These are phyloP conservation scores for Ophiosphaerella korrae DNA, from an alignment of 2,329 filamentous ascomycete genomes.

Conservation along the genomic window DNA sequence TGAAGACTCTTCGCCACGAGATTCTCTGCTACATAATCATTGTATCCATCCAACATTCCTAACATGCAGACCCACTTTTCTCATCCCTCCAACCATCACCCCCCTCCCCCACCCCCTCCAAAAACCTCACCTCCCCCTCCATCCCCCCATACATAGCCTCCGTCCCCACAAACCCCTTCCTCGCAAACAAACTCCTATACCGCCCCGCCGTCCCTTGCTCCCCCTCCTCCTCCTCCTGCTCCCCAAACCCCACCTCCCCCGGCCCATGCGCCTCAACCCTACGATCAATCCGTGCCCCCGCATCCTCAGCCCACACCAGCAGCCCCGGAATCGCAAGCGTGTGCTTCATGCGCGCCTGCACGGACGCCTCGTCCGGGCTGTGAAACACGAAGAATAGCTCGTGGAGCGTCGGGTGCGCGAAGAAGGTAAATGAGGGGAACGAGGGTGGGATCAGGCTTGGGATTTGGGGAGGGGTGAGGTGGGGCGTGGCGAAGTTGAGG, in stretches of 20 bases:
- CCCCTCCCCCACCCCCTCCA: constrained; percentile 2
- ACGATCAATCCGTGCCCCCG: constrained; percentile 25
- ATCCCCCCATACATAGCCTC: constrained; percentile 26
- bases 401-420: constrained; percentile 18
- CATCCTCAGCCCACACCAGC: constrained; percentile 31
- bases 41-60: too few relatives aligned
- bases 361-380: constrained; percentile 27
- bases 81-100: too few relatives aligned
- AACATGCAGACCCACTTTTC: too few relatives aligned
- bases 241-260: constrained; percentile 25
- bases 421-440: constrained; percentile 35
- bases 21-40: too few relatives aligned
- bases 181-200: constrained; percentile 28
- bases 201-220: constrained; percentile 16
- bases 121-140: constrained; percentile 15
- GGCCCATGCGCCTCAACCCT: constrained; percentile 37
- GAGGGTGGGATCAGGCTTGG: constrained; percentile 3
- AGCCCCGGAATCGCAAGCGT: constrained; percentile 36
- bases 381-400: constrained; percentile 34
- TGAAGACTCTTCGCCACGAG: too few relatives aligned
- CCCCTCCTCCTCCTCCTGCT: constrained; percentile 12
- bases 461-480: constrained; percentile 9
- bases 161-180: constrained; percentile 23
- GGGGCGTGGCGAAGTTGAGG: constrained; percentile 8
- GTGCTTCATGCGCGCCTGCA: constrained; percentile 36